phyloP scores from a whole-genome alignment of 495 filamentous ascomycete species.

The Parachaetomium inaequale region DNA sequence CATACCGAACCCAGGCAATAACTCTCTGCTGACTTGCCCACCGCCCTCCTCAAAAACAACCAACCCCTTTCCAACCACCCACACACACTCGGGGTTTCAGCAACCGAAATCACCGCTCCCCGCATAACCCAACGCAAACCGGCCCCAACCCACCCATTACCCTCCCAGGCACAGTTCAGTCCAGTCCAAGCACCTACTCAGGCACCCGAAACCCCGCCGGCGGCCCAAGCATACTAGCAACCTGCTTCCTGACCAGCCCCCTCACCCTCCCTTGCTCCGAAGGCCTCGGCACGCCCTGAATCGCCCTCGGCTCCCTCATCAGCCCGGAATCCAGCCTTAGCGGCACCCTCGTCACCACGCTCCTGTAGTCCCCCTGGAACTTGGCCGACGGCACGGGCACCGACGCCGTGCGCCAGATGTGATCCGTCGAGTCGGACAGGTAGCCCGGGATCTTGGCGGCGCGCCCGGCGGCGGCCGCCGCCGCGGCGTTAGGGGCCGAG shows the following conservation, averaged over 20 bases:
- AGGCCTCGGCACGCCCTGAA: constrained; percentile 68
- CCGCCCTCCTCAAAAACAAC: background rate
- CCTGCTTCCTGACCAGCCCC: constrained; percentile 63
- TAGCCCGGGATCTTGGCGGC: constrained; percentile 58
- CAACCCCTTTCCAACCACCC: background rate
- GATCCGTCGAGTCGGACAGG: constrained; percentile 80
- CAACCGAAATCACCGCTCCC: no score
- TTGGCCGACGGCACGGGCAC: constrained; percentile 71
- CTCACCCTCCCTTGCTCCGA: constrained; percentile 57
- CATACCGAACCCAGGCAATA: background rate
- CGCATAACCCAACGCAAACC: background rate
- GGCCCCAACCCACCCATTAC: background rate
- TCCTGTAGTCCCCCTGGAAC: constrained; percentile 63
- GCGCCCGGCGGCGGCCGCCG: background rate
- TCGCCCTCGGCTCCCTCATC: constrained; percentile 82
- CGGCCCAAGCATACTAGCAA: constrained; percentile 61
- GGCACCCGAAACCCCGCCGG: constrained; percentile 24
- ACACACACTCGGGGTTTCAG: no score
- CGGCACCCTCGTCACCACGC: constrained; percentile 58
- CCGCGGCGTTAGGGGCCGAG: constrained; percentile 22
- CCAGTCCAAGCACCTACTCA: no score
- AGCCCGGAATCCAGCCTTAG: constrained; percentile 78
- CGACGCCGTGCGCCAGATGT: constrained; percentile 86
- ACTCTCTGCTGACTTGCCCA: background rate
- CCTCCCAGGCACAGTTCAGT: rapidly evolving